Evolutionary conservation across 139 green algal species (phyloP).

Genomic region (Chlorella sp.): DNA sequence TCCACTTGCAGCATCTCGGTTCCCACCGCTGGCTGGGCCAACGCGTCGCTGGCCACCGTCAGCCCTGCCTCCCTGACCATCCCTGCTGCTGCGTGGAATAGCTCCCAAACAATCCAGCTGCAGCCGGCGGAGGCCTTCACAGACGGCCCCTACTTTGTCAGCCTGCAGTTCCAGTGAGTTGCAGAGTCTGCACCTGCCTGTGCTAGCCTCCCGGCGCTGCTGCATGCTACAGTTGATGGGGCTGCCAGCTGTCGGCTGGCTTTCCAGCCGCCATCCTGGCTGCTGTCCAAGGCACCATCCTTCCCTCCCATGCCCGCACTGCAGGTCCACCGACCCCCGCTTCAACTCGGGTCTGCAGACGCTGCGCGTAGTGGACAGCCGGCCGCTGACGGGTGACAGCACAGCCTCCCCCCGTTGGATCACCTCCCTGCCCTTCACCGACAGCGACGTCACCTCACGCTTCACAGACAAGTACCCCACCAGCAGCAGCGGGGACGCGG

Average conservation of each 20-base stretch:
- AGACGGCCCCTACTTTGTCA: constrained; percentile 50
- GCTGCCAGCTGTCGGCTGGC: no score
- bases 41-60: constrained; percentile 43
- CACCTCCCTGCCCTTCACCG: constrained; percentile 48
- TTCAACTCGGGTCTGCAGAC: constrained; percentile 26
- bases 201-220: no score
- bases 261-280: no score
- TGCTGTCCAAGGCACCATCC: no score
- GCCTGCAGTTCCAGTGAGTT: constrained; percentile 44
- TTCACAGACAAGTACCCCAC: constrained; percentile 35
- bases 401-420: constrained; percentile 30
- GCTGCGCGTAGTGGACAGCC: constrained; percentile 32
- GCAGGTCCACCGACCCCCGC: constrained; percentile 33
- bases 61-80: constrained; percentile 23
- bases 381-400: constrained; percentile 44
- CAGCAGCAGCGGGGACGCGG: neutral
- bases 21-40: constrained; percentile 32
- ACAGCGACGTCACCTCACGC: constrained; percentile 34
- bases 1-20: constrained; percentile 19
- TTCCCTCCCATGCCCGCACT: no score
- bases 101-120: constrained; percentile 26
- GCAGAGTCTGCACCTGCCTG: neutral
- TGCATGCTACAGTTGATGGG: no score
- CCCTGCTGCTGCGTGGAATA: constrained; percentile 9
- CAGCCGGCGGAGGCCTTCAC: constrained; percentile 1